Percentiles rank a stretch among this genome's conserved stretches.
Evolutionary conservation across 2,329 filamentous ascomycete species (phyloP).

Genomic region (Sphaerulina vaccinii): DNA sequence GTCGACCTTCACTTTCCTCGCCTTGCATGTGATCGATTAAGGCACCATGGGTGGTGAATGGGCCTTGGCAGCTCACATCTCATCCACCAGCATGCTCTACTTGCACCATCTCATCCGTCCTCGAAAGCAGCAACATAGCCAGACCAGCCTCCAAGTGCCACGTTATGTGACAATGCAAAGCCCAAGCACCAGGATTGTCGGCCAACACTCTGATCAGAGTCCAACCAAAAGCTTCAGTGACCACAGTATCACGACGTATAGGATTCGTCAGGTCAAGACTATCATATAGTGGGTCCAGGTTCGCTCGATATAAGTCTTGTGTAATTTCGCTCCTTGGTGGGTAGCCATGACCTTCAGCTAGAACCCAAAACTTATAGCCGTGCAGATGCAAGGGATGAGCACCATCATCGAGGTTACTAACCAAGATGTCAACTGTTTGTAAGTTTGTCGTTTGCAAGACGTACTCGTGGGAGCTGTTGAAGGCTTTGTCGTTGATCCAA

Average conservation of each 20-base stretch:
- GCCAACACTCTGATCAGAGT: slow-evolving; percentile 54
- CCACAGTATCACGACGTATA: slow-evolving; percentile 54
- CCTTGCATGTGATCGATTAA: no score
- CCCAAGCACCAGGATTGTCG: slow-evolving; percentile 60
- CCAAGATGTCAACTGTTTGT: slow-evolving; percentile 38
- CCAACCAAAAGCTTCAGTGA: slow-evolving; percentile 57
- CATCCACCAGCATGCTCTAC: no score
- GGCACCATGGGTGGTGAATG: no score
- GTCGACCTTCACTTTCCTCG: no score
- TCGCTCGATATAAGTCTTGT: slow-evolving; percentile 28
- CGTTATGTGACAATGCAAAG: slow-evolving; percentile 58
- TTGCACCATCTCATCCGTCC: slow-evolving; percentile 50
- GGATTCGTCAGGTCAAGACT: slow-evolving; percentile 43
- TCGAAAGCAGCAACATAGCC: slow-evolving; percentile 59
- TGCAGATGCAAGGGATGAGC: slow-evolving; percentile 40
- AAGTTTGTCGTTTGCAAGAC: slow-evolving; percentile 40
- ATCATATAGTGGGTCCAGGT: slow-evolving; percentile 34
- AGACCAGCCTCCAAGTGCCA: slow-evolving; percentile 61
- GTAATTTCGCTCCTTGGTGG: slow-evolving; percentile 29
- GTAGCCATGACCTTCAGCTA: slow-evolving; percentile 38
- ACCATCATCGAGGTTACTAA: slow-evolving; percentile 39
- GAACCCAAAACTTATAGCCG: slow-evolving; percentile 40
- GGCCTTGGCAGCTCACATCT: no score
- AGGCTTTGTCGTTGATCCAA: slow-evolving; percentile 24
- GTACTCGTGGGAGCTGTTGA: slow-evolving; percentile 32